Percentiles rank a stretch among this genome's conserved stretches.
These are phyloP conservation scores for Gaertneriomyces sp. DNA, from an alignment of 192 early-diverging fungal genomes.

Conservation along the genomic window DNA sequence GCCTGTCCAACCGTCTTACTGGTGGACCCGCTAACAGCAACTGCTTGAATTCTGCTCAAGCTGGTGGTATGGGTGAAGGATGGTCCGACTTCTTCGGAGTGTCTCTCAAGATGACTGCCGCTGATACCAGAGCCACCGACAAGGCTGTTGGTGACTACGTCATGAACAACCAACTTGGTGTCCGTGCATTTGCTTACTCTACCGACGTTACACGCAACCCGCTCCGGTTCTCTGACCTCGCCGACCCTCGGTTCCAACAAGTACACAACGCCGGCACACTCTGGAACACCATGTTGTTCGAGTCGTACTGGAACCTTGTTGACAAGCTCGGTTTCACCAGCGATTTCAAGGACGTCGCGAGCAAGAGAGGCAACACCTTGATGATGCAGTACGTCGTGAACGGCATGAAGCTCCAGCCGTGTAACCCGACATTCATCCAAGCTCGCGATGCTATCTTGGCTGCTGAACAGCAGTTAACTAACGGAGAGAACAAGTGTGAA, in stretches of 20 bases:
- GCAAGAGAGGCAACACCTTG: slow-evolving; percentile 46
- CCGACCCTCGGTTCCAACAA: slow-evolving; percentile 28
- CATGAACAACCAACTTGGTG: slow-evolving; percentile 30
- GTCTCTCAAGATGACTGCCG: slow-evolving; percentile 33
- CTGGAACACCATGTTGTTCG: slow-evolving; percentile 61
- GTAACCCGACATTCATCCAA: slow-evolving; percentile 59
- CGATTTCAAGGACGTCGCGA: slow-evolving; percentile 16
- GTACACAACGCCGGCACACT: slow-evolving; percentile 58
- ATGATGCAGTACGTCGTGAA: slow-evolving; percentile 53
- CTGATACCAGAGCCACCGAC: slow-evolving; percentile 42
- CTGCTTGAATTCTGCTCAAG: slow-evolving; percentile 49
- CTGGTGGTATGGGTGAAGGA: slow-evolving; percentile 67
- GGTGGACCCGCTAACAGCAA: slow-evolving; percentile 63
- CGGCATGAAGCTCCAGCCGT: slow-evolving; percentile 64
- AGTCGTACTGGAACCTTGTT: slow-evolving; percentile 59
- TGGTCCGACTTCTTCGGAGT: slow-evolving; percentile 57
- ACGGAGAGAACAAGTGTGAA: slow-evolving; percentile 50
- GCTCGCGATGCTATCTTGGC: slow-evolving; percentile 61
- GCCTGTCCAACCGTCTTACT: slow-evolving; percentile 60
- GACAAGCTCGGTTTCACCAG: slow-evolving; percentile 27
- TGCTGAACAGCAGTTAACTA: slow-evolving; percentile 49
- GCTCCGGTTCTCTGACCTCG: slow-evolving; percentile 28
- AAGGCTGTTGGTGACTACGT: slow-evolving; percentile 44
- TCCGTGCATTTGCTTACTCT: slow-evolving; percentile 57
- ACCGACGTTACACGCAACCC: slow-evolving; percentile 44